Percentiles rank a stretch among this genome's conserved stretches.
Conservation (phyloP, 257 asterid genomes). For the Lycium barbarum region DNA sequence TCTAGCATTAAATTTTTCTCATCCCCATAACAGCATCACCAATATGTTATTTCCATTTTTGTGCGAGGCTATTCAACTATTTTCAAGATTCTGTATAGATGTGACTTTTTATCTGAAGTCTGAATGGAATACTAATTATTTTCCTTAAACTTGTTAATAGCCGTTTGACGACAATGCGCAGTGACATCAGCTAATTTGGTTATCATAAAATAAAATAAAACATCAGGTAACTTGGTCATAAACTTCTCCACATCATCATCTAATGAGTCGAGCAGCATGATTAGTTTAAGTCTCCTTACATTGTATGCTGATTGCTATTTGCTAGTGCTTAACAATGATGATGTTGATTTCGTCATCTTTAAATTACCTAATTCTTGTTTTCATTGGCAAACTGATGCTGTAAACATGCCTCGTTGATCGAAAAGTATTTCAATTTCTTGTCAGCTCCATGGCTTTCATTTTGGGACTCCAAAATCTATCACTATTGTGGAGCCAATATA, state of each 20-base stretch:
- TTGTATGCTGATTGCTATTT: not conserved
- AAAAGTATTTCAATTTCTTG: not conserved
- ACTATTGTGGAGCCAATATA: not conserved
- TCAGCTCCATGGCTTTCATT: not conserved
- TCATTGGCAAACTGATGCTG: not conserved
- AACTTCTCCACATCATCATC: not conserved
- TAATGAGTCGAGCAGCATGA: constrained; percentile 3
- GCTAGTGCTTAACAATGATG: constrained; percentile 17
- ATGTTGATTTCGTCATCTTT: not conserved
- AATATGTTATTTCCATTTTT: not conserved
- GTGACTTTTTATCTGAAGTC: not conserved
- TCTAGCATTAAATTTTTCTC: not conserved
- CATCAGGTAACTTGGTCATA: constrained; percentile 11
- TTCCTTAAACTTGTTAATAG: not conserved
- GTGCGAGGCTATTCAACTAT: not conserved
- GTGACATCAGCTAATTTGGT: not conserved
- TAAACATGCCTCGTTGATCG: not conserved
- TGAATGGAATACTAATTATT: not conserved
- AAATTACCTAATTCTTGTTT: not conserved
- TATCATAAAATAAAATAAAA: too few species aligned
- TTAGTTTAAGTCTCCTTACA: not conserved
- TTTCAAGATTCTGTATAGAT: not conserved
- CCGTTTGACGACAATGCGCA: not conserved
- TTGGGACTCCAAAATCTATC: not conserved
- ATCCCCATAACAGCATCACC: not conserved